phyloP scores from a whole-genome alignment of 75 land plant genomes.

The Selaginella tamariscina region DNA sequence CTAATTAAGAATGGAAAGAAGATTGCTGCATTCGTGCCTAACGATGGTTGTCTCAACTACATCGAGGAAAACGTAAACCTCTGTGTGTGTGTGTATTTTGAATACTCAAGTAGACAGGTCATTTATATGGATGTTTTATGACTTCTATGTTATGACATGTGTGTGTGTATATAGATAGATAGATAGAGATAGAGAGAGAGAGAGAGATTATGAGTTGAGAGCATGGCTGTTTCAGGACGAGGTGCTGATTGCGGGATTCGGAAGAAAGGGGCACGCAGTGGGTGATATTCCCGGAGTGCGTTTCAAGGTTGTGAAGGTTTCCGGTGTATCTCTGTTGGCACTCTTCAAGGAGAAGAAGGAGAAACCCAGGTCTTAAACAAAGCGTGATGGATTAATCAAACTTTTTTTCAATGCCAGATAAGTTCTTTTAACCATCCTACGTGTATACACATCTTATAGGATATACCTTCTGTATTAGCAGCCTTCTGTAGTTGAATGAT shows the following conservation, averaged over 20 bases:
- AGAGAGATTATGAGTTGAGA: too few relatives aligned
- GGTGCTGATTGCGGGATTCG: conserved; percentile 47
- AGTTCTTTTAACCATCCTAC: too few relatives aligned
- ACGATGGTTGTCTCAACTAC: conserved; percentile 23
- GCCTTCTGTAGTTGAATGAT: too few relatives aligned
- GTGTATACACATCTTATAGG: too few relatives aligned
- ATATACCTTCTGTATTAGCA: too few relatives aligned
- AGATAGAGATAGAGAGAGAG: too few relatives aligned
- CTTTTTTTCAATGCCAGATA: too few relatives aligned
- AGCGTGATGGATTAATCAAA: too few relatives aligned
- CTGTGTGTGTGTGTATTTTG: neutral
- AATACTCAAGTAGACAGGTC: neutral
- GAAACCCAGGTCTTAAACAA: conserved; percentile 3
- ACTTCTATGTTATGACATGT: too few relatives aligned
- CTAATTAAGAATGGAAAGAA: conserved; percentile 11
- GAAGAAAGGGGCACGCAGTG: conserved; percentile 34
- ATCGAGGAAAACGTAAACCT: conserved; percentile 33
- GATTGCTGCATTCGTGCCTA: conserved; percentile 11
- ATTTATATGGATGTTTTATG: neutral
- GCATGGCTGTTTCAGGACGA: conserved; percentile 17
- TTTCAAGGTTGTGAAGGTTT: conserved; percentile 49
- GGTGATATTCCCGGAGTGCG: conserved; percentile 50
- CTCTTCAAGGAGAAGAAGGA: conserved; percentile 14
- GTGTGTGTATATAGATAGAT: too few relatives aligned
- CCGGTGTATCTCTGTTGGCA: conserved; percentile 29